Evolutionary conservation across 164 flowering plant species (phyloP).

Genomic region (Houttuynia cordata): DNA sequence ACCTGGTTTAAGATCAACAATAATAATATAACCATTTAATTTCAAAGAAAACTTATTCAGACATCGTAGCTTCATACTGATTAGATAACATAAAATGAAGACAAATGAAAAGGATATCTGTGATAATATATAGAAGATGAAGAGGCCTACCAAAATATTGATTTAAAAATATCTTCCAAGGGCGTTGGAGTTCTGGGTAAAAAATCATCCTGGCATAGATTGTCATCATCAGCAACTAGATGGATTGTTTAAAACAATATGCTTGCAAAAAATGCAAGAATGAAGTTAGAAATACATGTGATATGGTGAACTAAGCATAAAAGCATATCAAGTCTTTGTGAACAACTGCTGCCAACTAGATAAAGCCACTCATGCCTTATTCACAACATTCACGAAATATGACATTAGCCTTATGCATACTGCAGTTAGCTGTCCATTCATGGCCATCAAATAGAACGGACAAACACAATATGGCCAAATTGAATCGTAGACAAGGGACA

Average conservation of each 20-base stretch:
- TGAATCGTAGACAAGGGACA: too few species aligned
- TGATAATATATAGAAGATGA: neutral
- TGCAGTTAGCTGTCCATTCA: too few species aligned
- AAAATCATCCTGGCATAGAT: conserved; percentile 75
- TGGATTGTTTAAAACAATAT: neutral
- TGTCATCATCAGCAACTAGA: neutral
- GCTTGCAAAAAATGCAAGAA: neutral
- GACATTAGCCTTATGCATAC: too few species aligned
- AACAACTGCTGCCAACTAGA: too few species aligned
- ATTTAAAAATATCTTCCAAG: conserved; percentile 77
- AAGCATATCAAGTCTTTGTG: too few species aligned
- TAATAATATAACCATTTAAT: conserved; percentile 7
- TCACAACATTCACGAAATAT: too few species aligned
- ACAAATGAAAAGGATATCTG: neutral
- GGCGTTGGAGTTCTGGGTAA: conserved; percentile 92
- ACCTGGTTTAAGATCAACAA: conserved; percentile 30
- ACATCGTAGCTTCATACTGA: neutral
- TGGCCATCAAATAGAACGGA: too few species aligned
- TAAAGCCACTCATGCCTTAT: too few species aligned
- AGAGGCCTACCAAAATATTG: conserved; percentile 65
- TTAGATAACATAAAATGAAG: neutral
- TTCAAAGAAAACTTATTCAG: conserved; percentile 6
- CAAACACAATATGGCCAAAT: too few species aligned
- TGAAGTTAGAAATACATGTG: neutral
- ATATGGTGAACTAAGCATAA: neutral